Conservation (phyloP, 1,284 basidiomycete genomes). For the Cryptococcus sp. region DNA sequence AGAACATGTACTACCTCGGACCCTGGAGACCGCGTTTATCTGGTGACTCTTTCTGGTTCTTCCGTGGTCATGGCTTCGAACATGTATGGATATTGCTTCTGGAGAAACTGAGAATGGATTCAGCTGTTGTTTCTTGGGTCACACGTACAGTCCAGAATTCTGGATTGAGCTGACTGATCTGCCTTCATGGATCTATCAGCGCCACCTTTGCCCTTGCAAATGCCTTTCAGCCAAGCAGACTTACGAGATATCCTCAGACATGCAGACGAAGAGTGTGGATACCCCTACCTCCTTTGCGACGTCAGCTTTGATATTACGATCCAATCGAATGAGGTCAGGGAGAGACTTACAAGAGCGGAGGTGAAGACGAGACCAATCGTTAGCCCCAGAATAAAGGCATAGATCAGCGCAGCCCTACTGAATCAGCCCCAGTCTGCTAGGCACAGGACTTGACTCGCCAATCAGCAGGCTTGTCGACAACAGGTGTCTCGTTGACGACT, state of each 20-base stretch:
- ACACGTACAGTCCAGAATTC: not conserved
- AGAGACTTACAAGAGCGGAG: not conserved
- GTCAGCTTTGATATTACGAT: not conserved
- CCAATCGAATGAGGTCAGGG: not conserved
- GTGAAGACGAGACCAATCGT: constrained; percentile 1
- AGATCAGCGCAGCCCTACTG: not conserved
- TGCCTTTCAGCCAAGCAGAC: not conserved
- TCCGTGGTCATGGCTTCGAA: not conserved
- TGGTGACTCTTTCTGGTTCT: not conserved
- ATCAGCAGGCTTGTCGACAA: not conserved
- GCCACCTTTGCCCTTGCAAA: not conserved
- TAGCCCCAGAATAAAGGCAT: constrained; percentile 1
- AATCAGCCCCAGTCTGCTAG: not conserved
- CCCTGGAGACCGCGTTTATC: not conserved
- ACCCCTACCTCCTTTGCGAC: not conserved
- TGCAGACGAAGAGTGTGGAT: constrained; percentile 5
- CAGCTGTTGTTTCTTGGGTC: not conserved
- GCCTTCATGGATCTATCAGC: not conserved
- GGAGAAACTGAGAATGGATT: not conserved
- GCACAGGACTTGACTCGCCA: not conserved
- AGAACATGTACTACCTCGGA: too few species aligned
- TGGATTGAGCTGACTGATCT: not conserved
- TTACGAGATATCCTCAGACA: constrained; percentile 3
- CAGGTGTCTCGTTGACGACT: not conserved
- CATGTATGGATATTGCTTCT: not conserved